Percentiles rank a stretch among this genome's conserved stretches.
Evolutionary conservation across 495 filamentous ascomycete genomes (phyloP).

Genomic region (Aspergillus sclerotiicarbonarius): DNA sequence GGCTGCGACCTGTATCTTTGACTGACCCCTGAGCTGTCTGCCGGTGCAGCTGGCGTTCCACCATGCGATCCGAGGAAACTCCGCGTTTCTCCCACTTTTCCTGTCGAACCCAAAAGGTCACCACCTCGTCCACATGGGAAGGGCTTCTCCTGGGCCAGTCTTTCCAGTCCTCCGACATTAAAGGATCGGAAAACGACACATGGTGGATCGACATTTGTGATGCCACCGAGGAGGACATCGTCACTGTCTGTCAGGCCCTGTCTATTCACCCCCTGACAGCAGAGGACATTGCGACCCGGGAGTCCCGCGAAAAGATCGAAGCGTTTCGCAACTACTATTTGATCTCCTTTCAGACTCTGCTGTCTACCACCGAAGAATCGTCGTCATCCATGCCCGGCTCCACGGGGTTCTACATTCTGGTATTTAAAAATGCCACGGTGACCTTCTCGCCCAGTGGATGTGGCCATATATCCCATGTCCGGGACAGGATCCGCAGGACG

Average conservation of each 20-base stretch:
- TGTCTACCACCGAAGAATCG: conserved; percentile 42
- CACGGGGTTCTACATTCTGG: conserved; percentile 86
- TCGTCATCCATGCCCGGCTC: conserved; percentile 63
- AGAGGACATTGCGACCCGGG: conserved; percentile 87
- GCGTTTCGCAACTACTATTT: conserved; percentile 93
- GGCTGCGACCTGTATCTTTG: too few relatives aligned
- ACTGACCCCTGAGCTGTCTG: background rate
- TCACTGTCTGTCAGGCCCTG: conserved; percentile 74
- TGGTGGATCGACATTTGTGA: conserved; percentile 93
- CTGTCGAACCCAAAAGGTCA: conserved; percentile 72
- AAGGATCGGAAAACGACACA: conserved; percentile 45
- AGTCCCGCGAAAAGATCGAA: conserved; percentile 94
- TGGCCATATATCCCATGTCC: conserved; percentile 72
- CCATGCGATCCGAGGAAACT: background rate
- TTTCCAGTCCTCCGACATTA: conserved; percentile 63
- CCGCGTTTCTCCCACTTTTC: conserved; percentile 85
- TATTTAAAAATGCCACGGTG: conserved; percentile 86
- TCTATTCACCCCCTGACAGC: conserved; percentile 86
- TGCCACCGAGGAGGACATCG: conserved; percentile 78
- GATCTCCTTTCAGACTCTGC: conserved; percentile 85
- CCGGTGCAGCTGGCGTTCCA: background rate
- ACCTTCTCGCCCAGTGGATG: conserved; percentile 83
- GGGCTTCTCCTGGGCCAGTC: conserved; percentile 69
- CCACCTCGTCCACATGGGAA: conserved; percentile 73
- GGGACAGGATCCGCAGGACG: conserved; percentile 77